These are phyloP conservation scores for Malus sieversii DNA, from an alignment of 306 rosid species.

Conservation along the genomic window DNA sequence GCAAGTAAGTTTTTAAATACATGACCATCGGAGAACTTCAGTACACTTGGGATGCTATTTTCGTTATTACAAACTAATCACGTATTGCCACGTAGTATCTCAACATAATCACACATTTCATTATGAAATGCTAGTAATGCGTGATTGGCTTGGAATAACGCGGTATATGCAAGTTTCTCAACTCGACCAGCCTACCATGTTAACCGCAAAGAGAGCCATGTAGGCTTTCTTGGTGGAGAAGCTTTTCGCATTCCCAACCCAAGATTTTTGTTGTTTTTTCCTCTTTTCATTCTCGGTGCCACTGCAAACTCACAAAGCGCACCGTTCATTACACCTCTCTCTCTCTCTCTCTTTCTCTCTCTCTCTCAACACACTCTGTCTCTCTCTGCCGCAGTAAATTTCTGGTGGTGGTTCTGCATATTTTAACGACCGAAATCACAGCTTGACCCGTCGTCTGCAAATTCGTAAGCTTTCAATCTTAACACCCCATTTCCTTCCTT, in stretches of 20 bases:
- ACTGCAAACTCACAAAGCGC: conserved; percentile 2
- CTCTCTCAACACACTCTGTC: neutral
- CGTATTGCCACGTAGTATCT: accelerated
- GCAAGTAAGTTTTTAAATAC: neutral
- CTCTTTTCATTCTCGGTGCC: neutral
- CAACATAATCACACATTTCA: neutral
- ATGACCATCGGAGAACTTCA: neutral
- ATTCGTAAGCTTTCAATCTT: conserved; percentile 19
- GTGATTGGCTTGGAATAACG: neutral
- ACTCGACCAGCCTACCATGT: neutral
- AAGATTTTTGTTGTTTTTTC: neutral
- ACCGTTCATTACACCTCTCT: conserved; percentile 10
- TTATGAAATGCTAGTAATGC: no score
- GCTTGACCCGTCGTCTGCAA: conserved; percentile 53
- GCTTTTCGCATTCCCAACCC: neutral
- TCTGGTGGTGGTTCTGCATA: conserved; percentile 35
- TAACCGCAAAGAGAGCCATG: conserved; percentile 8
- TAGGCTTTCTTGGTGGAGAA: conserved; percentile 11
- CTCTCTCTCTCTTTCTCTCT: neutral
- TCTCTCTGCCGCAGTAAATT: neutral
- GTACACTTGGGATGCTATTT: no score
- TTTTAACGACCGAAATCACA: conserved; percentile 45
- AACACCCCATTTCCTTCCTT: conserved; percentile 12
- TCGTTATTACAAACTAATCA: no score
- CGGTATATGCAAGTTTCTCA: neutral